Evolutionary conservation across 2,329 filamentous ascomycete species (phyloP), one percentile per base, ranked within the genome.

Genomic region (Fusarium sp.): DNA sequence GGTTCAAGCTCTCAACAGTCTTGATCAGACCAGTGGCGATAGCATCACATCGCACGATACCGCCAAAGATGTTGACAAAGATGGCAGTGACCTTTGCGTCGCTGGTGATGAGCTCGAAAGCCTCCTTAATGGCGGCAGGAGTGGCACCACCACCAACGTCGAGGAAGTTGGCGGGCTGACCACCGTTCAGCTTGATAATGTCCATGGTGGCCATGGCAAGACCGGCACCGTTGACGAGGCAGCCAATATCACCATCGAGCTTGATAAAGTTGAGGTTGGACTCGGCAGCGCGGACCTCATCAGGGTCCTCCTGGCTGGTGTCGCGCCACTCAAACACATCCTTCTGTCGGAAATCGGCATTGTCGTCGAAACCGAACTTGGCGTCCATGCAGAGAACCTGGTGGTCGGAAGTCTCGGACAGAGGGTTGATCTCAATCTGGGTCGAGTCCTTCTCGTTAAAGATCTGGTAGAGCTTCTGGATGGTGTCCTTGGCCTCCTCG

Each of bases 201-300:
- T 99, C 97, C 97, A 99, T 99, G 84, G 97, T 99, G 75, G 97
- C 97, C 97, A 99, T 99, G 87, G 97, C 97, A 78, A 99, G 93
- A 88, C 97, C 97, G 81, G 97, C 97, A 84, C 97, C 97, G 88
- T 99, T 99, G 88, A 99, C 97, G 79, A 98, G 90, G 89, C 97
- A 99, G 86, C 97, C 97, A 84, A 99, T 99, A 84, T 99, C 97
- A 84, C 97, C 97, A 83, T 98, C 97, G 72, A 99, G 93, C 92
- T 99, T 99, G 91, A 99, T 99, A 89, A 99, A 99, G 92, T 99
- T 99, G 78, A 99, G 92, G 81, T 95, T 95, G 78, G 92, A 95
- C 90, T 97, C 89, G 81, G 95, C 95, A 80, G 97, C 97, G 87
- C 96, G 96, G 81, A 99, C 96, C 89, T 99, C 97, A 83, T 99